Evolutionary conservation across 2,329 filamentous ascomycete genomes (phyloP).

Genomic region (Phialemonium atrogriseum): DNA sequence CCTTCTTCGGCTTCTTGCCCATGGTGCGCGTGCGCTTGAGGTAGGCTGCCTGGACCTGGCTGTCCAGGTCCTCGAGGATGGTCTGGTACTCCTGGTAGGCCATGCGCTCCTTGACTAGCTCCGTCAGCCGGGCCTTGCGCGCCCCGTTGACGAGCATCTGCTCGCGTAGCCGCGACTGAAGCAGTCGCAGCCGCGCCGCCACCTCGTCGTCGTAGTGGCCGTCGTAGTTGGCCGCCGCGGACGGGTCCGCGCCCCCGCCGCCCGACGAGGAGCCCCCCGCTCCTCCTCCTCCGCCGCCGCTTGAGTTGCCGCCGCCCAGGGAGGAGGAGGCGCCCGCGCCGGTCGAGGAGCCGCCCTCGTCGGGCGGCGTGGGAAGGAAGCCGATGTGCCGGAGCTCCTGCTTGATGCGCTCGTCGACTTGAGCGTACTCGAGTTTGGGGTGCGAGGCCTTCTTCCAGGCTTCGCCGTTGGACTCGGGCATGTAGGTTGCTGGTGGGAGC

Average conservation of each 20-base stretch:
- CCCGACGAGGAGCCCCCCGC: constrained; percentile 4
- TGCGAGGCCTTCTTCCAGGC: constrained; percentile 72
- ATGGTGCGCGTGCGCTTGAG: constrained; percentile 91
- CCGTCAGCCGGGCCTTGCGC: constrained; percentile 76
- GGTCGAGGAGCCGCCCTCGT: constrained; percentile 10
- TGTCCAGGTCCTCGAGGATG: constrained; percentile 92
- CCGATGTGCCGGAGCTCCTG: constrained; percentile 88
- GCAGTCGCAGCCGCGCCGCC: constrained; percentile 74
- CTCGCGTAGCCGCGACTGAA: constrained; percentile 75
- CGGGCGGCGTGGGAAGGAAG: constrained; percentile 52
- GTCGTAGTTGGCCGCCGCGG: constrained; percentile 62
- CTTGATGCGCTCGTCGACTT: constrained; percentile 84
- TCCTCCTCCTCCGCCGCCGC: constrained; percentile 2
- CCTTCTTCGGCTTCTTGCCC: constrained; percentile 89
- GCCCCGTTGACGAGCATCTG: constrained; percentile 85
- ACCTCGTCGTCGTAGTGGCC: constrained; percentile 91
- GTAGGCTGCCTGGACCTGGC: constrained; percentile 89
- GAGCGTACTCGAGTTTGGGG: constrained; percentile 71
- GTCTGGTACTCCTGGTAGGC: constrained; percentile 95
- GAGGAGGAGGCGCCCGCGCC: constrained; percentile 9
- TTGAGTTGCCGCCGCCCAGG: neutral
- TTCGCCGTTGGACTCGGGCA: constrained; percentile 68
- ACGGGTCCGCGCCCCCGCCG: constrained; percentile 20
- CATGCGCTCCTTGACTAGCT: constrained; percentile 86
- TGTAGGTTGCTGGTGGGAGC: constrained; percentile 64